Percentiles rank a stretch among this genome's conserved stretches.
Conservation (phyloP, 805 yeast species). For the Pichia paraexigua region DNA sequence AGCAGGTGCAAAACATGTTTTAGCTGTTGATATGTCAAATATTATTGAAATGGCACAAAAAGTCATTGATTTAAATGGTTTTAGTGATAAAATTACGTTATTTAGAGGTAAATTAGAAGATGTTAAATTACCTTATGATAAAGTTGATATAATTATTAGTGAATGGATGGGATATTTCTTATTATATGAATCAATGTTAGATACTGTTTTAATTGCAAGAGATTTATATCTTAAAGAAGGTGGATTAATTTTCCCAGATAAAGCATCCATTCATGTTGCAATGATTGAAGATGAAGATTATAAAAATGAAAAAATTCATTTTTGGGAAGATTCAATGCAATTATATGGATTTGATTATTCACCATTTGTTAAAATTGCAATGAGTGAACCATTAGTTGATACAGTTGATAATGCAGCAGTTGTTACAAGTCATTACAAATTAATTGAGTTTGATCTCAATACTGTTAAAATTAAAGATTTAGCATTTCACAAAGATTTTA, state of each 20-base stretch:
- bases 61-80: constrained; percentile 77
- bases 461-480: constrained; percentile 79
- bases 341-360: constrained; percentile 95
- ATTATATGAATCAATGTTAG: constrained; percentile 95
- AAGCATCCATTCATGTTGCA: constrained; percentile 81
- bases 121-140: constrained; percentile 70
- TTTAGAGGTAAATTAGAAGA: constrained; percentile 93
- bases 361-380: constrained; percentile 79
- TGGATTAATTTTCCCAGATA: constrained; percentile 93
- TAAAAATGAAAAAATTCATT: constrained; percentile 83
- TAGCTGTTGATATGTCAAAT: constrained; percentile 95
- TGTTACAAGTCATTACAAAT: constrained; percentile 60
- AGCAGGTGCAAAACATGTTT: constrained; percentile 98
- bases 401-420: constrained; percentile 74
- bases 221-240: constrained; percentile 76
- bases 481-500: constrained; percentile 65
- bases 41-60: constrained; percentile 95
- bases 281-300: constrained; percentile 90
- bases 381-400: constrained; percentile 93
- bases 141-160: constrained; percentile 90
- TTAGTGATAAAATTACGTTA: constrained; percentile 76
- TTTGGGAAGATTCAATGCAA: constrained; percentile 67
- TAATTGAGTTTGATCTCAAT: constrained; percentile 82
- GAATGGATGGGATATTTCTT: constrained; percentile 99
- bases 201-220: constrained; percentile 90